Percentiles rank a stretch among this genome's conserved stretches.
Conservation (phyloP, 192 early-diverging fungal species). For the Rhizophagus clarus region DNA sequence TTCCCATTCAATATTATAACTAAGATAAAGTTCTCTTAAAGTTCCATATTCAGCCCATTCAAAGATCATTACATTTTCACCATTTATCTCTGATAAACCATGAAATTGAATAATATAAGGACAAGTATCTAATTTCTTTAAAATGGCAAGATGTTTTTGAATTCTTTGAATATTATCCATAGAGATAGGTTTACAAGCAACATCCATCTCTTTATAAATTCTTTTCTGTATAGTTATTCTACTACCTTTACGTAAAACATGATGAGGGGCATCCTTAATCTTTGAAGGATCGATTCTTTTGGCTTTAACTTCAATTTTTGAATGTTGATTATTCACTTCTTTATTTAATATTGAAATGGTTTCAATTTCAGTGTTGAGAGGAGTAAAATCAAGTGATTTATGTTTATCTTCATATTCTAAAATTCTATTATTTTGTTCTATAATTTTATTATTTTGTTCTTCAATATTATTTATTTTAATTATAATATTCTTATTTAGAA, state of each 20-base stretch:
- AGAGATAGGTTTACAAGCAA: background rate
- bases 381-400: background rate
- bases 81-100: background rate
- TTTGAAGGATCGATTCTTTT: background rate
- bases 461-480: background rate
- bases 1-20: background rate
- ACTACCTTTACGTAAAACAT: background rate
- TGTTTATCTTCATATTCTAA: background rate
- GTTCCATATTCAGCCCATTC: constrained; percentile 29
- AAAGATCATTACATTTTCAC: constrained; percentile 15
- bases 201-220: background rate
- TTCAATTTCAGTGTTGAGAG: background rate
- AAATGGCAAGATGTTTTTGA: constrained; percentile 7
- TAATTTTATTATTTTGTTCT: background rate
- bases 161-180: background rate
- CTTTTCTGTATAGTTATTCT: background rate
- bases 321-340: background rate
- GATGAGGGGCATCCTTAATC: background rate
- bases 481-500: background rate
- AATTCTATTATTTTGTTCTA: background rate
- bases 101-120: constrained; percentile 28
- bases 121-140: background rate
- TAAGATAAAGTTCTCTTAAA: constrained; percentile 20
- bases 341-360: background rate
- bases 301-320: background rate